These are phyloP conservation scores for Colletotrichum sojae DNA, from an alignment of 2,329 filamentous ascomycete species.

Conservation along the genomic window DNA sequence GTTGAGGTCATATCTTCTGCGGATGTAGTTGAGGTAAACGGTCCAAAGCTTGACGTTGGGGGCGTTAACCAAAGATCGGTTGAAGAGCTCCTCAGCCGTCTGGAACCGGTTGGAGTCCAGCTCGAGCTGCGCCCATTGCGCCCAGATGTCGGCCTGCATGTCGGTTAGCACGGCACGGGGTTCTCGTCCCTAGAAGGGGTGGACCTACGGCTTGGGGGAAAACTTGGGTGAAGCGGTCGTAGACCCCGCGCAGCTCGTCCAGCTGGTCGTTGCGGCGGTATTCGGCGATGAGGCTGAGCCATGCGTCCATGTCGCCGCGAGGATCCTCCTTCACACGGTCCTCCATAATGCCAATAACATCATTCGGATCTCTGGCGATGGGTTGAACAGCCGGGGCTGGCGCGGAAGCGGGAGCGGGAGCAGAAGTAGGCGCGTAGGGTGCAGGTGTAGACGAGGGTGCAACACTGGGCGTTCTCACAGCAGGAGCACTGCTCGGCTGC, in stretches of 20 bases:
- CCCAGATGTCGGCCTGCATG: slow-evolving; percentile 90
- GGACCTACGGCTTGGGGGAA: slow-evolving; percentile 91
- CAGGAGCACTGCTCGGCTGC: slow-evolving; percentile 44
- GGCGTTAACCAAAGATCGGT: slow-evolving; percentile 81
- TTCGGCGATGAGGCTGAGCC: slow-evolving; percentile 89
- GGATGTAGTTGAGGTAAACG: slow-evolving; percentile 94
- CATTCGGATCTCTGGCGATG: slow-evolving; percentile 66
- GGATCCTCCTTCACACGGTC: slow-evolving; percentile 93
- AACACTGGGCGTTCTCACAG: slow-evolving; percentile 30
- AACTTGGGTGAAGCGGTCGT: slow-evolving; percentile 87
- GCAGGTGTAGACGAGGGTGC: slow-evolving; percentile 45
- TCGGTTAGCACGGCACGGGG: slow-evolving; percentile 50
- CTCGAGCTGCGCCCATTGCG: slow-evolving; percentile 90
- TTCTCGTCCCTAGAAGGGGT: background rate
- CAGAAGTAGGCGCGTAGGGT: slow-evolving; percentile 53
- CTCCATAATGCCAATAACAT: slow-evolving; percentile 85
- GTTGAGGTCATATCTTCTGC: slow-evolving; percentile 86
- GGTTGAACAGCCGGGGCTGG: slow-evolving; percentile 42
- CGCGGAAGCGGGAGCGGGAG: slow-evolving; percentile 61
- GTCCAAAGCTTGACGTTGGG: slow-evolving; percentile 92
- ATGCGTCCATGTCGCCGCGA: slow-evolving; percentile 91
- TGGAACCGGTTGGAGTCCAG: slow-evolving; percentile 86
- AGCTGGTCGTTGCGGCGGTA: slow-evolving; percentile 85
- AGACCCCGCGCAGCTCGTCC: slow-evolving; percentile 84
- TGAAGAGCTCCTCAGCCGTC: slow-evolving; percentile 87